Conservation (phyloP, 2,329 filamentous ascomycete genomes). For the Colletotrichum tabaci region DNA sequence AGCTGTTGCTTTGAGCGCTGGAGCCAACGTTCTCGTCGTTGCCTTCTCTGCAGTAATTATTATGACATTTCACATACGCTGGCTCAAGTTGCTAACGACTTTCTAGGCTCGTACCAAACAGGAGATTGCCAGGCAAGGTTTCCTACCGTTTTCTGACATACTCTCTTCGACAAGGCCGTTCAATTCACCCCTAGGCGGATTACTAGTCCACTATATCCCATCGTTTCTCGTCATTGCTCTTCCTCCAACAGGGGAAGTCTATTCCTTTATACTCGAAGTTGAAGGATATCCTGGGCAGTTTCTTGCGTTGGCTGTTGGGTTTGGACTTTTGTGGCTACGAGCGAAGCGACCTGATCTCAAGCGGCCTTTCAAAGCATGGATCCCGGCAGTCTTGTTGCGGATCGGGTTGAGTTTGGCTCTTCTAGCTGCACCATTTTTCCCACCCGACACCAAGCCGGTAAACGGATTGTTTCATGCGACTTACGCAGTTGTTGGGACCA, state of each 20-base stretch:
- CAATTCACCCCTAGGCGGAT: conserved; percentile 75
- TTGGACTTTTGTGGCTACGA: conserved; percentile 74
- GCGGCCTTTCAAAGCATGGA: conserved; percentile 77
- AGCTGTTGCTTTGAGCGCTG: conserved; percentile 76
- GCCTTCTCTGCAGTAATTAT: conserved; percentile 74
- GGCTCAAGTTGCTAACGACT: conserved; percentile 36
- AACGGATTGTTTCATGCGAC: conserved; percentile 67
- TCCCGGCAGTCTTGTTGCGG: conserved; percentile 70
- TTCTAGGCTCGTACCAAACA: conserved; percentile 77
- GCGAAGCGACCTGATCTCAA: conserved; percentile 71
- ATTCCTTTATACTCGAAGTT: conserved; percentile 81
- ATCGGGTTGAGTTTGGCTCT: conserved; percentile 68
- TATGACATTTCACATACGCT: no score
- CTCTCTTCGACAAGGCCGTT: conserved; percentile 78
- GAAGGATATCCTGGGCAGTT: conserved; percentile 78
- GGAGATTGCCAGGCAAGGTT: conserved; percentile 80
- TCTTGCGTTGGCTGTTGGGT: conserved; percentile 69
- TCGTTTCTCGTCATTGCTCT: conserved; percentile 77
- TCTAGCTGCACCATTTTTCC: conserved; percentile 74
- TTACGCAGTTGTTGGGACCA: conserved; percentile 67
- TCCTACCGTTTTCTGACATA: conserved; percentile 74
- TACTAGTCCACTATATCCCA: conserved; percentile 78
- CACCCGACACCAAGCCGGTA: conserved; percentile 63
- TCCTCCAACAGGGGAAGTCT: conserved; percentile 76
- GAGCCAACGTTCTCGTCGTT: conserved; percentile 81